Conservation (phyloP, 2,329 filamentous ascomycete species). For the Colletotrichum chrysophilum region DNA sequence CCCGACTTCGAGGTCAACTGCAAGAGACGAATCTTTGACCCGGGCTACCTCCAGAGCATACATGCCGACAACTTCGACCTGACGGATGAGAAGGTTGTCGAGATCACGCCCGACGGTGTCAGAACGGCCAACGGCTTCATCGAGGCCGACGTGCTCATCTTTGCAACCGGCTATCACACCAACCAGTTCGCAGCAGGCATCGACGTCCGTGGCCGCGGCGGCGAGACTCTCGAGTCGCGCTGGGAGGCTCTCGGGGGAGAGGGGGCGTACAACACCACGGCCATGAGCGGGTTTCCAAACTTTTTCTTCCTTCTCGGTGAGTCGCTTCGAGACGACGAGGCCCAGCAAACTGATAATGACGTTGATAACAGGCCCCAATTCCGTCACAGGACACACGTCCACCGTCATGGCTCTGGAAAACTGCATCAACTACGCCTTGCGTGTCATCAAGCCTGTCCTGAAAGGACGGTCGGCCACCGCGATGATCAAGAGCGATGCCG, state of each 20-base stretch:
- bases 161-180: slow-evolving; percentile 67
- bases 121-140: slow-evolving; percentile 40
- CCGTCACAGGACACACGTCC: slow-evolving; percentile 64
- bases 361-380: slow-evolving; percentile 55
- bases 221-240: slow-evolving; percentile 56
- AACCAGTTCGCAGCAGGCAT: slow-evolving; percentile 59
- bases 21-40: slow-evolving; percentile 66
- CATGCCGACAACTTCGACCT: slow-evolving; percentile 50
- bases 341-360: not conserved
- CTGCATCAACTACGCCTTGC: slow-evolving; percentile 63
- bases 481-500: slow-evolving; percentile 38
- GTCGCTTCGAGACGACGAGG: not conserved
- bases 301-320: slow-evolving; percentile 64
- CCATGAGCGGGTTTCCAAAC: slow-evolving; percentile 67
- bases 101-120: slow-evolving; percentile 49
- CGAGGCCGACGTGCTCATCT: slow-evolving; percentile 63
- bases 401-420: slow-evolving; percentile 67
- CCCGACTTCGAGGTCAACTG: slow-evolving; percentile 69
- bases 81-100: slow-evolving; percentile 53
- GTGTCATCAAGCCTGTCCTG: slow-evolving; percentile 57
- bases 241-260: slow-evolving; percentile 64
- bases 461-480: slow-evolving; percentile 32
- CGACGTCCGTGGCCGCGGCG: slow-evolving; percentile 54
- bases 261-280: slow-evolving; percentile 65
- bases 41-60: slow-evolving; percentile 58